phyloP scores from a whole-genome alignment of 2,329 filamentous ascomycete species.

The Colletotrichum sp. region DNA sequence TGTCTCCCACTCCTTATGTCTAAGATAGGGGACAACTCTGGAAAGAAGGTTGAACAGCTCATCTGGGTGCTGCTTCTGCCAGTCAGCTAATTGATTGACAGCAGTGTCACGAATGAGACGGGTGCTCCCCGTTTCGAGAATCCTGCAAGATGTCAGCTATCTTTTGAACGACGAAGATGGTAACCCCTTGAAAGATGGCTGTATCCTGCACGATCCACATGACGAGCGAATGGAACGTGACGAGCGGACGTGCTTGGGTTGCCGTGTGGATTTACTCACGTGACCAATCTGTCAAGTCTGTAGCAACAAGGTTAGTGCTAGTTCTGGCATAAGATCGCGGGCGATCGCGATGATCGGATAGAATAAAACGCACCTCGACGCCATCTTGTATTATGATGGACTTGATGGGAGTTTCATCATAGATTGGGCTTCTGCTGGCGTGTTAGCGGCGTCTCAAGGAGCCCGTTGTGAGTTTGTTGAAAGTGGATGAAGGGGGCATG shows the following conservation, averaged over 20 bases:
- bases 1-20: slow-evolving; percentile 97
- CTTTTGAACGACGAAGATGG: not conserved
- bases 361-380: slow-evolving; percentile 52
- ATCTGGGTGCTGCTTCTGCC: slow-evolving; percentile 97
- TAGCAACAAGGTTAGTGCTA: slow-evolving; percentile 31
- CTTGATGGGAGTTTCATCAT: slow-evolving; percentile 24
- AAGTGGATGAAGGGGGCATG: not conserved
- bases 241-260: not conserved
- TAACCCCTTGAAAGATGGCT: not conserved
- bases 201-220: not conserved
- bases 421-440: slow-evolving; percentile 1
- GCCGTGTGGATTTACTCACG: slow-evolving; percentile 63
- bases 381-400: slow-evolving; percentile 51
- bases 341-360: not conserved
- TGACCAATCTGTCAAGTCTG: slow-evolving; percentile 85
- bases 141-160: slow-evolving; percentile 53
- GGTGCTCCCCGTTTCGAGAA: slow-evolving; percentile 97
- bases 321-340: not conserved
- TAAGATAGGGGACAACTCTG: slow-evolving; percentile 91
- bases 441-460: not conserved
- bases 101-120: slow-evolving; percentile 95
- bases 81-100: slow-evolving; percentile 94
- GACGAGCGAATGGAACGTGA: not conserved
- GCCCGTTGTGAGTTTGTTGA: not conserved
- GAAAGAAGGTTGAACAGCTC: slow-evolving; percentile 96